phyloP scores from a whole-genome alignment of 2,329 filamentous ascomycete species.

The Colletotrichum sp. region DNA sequence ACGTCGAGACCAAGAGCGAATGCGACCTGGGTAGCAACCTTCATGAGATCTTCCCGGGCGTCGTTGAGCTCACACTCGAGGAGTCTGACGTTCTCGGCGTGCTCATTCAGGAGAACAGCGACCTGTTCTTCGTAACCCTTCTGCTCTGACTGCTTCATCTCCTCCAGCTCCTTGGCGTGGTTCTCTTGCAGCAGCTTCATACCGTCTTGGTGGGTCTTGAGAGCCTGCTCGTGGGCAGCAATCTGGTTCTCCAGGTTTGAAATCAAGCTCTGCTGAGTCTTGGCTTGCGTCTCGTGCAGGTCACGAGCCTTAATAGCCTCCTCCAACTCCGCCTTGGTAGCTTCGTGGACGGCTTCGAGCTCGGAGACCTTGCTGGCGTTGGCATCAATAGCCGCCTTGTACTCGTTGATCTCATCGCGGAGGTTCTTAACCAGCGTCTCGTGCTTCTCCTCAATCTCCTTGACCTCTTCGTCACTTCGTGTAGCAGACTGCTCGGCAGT shows the following conservation, averaged over 20 bases:
- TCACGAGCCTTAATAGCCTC: constrained; percentile 67
- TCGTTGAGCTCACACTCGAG: constrained; percentile 68
- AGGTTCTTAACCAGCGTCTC: constrained; percentile 65
- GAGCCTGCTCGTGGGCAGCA: constrained; percentile 60
- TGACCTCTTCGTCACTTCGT: constrained; percentile 46
- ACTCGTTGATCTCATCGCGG: constrained; percentile 79
- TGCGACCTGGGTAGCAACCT: constrained; percentile 68
- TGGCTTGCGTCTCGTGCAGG: constrained; percentile 48
- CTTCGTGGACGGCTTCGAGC: constrained; percentile 74
- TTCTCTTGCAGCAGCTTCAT: constrained; percentile 53
- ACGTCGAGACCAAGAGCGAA: constrained; percentile 66
- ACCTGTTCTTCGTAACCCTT: constrained; percentile 63
- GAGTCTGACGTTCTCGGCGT: constrained; percentile 58
- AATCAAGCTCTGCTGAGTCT: constrained; percentile 53
- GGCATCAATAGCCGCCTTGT: constrained; percentile 74
- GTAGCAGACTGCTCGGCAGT: constrained; percentile 46
- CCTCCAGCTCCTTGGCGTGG: constrained; percentile 56
- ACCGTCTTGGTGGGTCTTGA: constrained; percentile 59
- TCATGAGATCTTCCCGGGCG: constrained; percentile 70
- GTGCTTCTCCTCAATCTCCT: constrained; percentile 59
- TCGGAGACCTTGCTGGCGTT: constrained; percentile 74
- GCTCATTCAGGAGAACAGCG: constrained; percentile 63
- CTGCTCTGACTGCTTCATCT: constrained; percentile 53
- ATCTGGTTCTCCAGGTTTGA: constrained; percentile 64
- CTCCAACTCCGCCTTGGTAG: constrained; percentile 71